Percentiles rank a stretch among this genome's conserved stretches.
Conservation (phyloP, 352 stramenopile species). For the Globisporangium yorkense region DNA sequence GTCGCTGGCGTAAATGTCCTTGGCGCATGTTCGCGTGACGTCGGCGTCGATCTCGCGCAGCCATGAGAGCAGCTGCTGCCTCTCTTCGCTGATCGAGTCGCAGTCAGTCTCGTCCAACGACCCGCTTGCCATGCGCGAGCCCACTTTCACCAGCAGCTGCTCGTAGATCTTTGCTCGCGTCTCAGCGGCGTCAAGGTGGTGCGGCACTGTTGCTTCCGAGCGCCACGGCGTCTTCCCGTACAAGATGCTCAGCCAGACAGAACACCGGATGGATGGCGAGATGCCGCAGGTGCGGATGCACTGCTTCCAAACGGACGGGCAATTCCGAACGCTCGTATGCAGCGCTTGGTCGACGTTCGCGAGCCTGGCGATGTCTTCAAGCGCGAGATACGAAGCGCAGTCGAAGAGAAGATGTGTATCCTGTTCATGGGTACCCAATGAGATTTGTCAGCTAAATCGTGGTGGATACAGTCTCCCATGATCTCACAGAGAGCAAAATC, state of each 20-base stretch:
- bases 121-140: conserved; percentile 27
- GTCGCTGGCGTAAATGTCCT: conserved; percentile 37
- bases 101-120: conserved; percentile 2
- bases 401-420: conserved; percentile 28
- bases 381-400: conserved; percentile 32
- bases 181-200: conserved; percentile 31
- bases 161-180: conserved; percentile 56
- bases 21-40: conserved; percentile 67
- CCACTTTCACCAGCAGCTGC: conserved; percentile 55
- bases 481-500: neutral
- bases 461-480: neutral
- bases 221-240: conserved; percentile 56
- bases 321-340: conserved; percentile 16
- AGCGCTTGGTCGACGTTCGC: conserved; percentile 22
- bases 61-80: conserved; percentile 52
- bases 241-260: conserved; percentile 60
- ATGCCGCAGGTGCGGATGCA: conserved; percentile 55
- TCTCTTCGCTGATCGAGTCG: conserved; percentile 28
- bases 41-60: conserved; percentile 82
- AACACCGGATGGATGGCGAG: conserved; percentile 33
- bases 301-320: conserved; percentile 68
- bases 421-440: conserved; percentile 8
- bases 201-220: conserved; percentile 24
- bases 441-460: neutral
- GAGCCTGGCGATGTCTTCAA: conserved; percentile 41